These are phyloP conservation scores for Plasmodium knowlesi DNA, from an alignment of 169 alveolate genomes.

Conservation along the genomic window DNA sequence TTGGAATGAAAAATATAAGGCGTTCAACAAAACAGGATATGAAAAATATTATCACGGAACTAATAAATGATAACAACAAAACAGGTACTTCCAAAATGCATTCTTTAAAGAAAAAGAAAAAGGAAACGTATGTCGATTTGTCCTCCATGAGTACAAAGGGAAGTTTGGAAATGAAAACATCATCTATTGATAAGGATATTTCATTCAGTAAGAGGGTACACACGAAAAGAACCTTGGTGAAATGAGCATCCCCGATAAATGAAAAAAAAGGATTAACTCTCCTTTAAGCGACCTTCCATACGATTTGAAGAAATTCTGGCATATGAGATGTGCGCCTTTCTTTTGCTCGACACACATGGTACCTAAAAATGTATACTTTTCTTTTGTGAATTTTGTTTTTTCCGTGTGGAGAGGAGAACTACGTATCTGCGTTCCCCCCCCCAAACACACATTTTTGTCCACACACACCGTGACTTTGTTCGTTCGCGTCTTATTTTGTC, in stretches of 20 bases:
- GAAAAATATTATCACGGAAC: conserved; percentile 37
- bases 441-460: neutral
- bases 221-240: conserved; percentile 18
- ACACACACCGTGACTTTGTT: neutral
- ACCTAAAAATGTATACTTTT: neutral
- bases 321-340: neutral
- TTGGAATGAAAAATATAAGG: conserved; percentile 2
- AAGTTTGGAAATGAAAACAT: conserved; percentile 12
- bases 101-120: conserved; percentile 23
- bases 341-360: neutral
- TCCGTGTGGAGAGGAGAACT: neutral
- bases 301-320: neutral
- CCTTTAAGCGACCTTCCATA: neutral
- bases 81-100: neutral
- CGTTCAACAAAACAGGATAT: conserved; percentile 5
- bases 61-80: conserved; percentile 39
- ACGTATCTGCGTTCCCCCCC: neutral
- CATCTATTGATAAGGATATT: neutral
- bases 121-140: conserved; percentile 9
- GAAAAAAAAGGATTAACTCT: neutral
- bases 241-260: neutral
- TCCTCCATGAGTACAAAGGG: conserved; percentile 71
- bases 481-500: neutral
- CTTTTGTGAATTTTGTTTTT: neutral
- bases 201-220: neutral